Evolutionary conservation across 306 rosid genomes (phyloP), one percentile per base, ranked within the genome.

Genomic region (Cicer bijugum): DNA sequence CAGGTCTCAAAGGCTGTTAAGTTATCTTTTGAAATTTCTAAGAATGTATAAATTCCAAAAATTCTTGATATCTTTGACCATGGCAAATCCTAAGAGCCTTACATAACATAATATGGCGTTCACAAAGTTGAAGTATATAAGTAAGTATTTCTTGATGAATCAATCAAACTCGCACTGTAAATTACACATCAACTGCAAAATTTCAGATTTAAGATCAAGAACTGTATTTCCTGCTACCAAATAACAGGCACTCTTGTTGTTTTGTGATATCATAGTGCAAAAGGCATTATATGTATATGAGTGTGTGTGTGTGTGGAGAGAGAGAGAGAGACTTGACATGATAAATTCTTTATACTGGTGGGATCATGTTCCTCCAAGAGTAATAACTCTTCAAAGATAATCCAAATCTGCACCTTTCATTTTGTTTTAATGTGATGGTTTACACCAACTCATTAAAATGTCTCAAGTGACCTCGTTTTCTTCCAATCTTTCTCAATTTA

Each of bases 111-210:
- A 52, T 23, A 50, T 12, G 66, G 44, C 68, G 52, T 20, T 40
- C 19, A 46, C 19, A 5, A 81, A 12, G 55, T 71, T 82, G 74
- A 61, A 72, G 67, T 9, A 53, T 48, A 65, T 59, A 20, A 73
- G n/a, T 39, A 74, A 6, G 56, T 47, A 45, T 17, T 51, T 42
- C 2, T 47, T 58, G 56, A 58, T 73, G 63, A n/a, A 56, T 17
- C 45, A 17, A 74, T 74, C 59, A 68, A 68, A 17, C 6, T 20
- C 42, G 35, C 35, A 28, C 9, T 40, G 37, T 28, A 57, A 40
- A 43, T 19, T 72, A 28, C 28, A 40, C 9, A 8, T 40, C 66
- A 67, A 11, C 44, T 28, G 73, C 71, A 44, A 57, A 20, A 73
- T 66, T 51, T 65, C 20, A 45, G 15, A 74, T 72, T 15, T 52